Conservation (phyloP, 306 rosid species). For the Prunus kanzakura region DNA sequence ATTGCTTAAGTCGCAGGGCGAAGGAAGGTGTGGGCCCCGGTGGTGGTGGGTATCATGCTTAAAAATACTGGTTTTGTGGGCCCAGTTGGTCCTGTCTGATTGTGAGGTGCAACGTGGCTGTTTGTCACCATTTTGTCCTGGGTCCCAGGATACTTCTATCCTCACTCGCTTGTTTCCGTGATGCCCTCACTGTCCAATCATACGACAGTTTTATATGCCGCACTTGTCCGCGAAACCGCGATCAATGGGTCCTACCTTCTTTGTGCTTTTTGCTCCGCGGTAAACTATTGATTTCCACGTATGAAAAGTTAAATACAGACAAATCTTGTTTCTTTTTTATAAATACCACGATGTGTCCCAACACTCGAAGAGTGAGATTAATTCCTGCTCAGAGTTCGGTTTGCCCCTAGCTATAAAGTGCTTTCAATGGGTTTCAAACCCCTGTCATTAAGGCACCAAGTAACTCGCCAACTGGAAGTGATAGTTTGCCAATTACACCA, state of each 20-base stretch:
- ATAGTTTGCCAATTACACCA: too few relatives aligned
- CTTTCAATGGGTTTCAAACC: too few relatives aligned
- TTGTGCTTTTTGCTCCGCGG: background rate
- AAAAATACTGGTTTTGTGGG: background rate
- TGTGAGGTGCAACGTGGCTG: constrained; percentile 22
- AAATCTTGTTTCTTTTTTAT: background rate
- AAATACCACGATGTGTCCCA: too few relatives aligned
- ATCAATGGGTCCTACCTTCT: background rate
- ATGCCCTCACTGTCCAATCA: constrained; percentile 3
- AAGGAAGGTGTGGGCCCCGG: background rate
- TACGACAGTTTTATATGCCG: background rate
- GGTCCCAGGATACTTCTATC: background rate
- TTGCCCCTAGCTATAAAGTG: too few relatives aligned
- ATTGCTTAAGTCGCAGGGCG: background rate
- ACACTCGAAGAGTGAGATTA: fast-evolving
- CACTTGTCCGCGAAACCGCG: background rate
- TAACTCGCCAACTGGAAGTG: fast-evolving
- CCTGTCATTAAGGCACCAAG: fast-evolving
- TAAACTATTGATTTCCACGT: too few relatives aligned
- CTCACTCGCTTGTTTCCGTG: background rate
- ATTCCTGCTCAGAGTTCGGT: fast-evolving
- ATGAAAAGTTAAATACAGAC: too few relatives aligned
- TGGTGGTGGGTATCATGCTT: background rate
- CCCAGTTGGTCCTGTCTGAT: constrained; percentile 9
- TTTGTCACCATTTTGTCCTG: constrained; percentile 10